Evolutionary conservation across 1,284 basidiomycete species (phyloP).

Genomic region (Apiotrichum domesticum): DNA sequence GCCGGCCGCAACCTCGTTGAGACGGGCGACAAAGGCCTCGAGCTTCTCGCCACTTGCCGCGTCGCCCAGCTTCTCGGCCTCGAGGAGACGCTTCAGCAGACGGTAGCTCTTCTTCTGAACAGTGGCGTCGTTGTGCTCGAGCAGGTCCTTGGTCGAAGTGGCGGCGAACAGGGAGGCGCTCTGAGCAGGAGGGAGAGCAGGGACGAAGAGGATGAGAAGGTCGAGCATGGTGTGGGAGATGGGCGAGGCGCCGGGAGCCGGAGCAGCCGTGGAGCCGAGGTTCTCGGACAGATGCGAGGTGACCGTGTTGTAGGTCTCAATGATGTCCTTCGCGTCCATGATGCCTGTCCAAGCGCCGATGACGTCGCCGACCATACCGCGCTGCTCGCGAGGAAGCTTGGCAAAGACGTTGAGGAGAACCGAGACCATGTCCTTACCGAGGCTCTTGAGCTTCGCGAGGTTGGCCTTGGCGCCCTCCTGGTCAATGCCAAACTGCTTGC

Average conservation of each 20-base stretch:
- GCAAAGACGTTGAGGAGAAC: conserved; percentile 97
- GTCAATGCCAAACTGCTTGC: conserved; percentile 52
- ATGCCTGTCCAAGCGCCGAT: conserved; percentile 81
- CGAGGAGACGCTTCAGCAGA: conserved; percentile 67
- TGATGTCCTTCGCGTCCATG: conserved; percentile 68
- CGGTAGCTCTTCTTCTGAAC: conserved; percentile 96
- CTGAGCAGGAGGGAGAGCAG: conserved; percentile 62
- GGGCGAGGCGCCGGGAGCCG: conserved; percentile 45
- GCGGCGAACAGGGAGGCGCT: conserved; percentile 59
- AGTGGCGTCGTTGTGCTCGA: conserved; percentile 65
- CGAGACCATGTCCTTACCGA: conserved; percentile 87
- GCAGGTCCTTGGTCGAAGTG: conserved; percentile 40
- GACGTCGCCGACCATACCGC: conserved; percentile 80
- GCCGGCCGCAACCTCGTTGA: conserved; percentile 56
- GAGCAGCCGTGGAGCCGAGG: conserved; percentile 48
- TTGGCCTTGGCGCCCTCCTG: conserved; percentile 63
- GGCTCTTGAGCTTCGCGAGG: conserved; percentile 64
- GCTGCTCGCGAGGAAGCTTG: conserved; percentile 67
- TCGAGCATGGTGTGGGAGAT: conserved; percentile 79
- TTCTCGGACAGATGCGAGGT: conserved; percentile 69
- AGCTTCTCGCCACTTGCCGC: conserved; percentile 51
- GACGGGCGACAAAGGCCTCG: conserved; percentile 54
- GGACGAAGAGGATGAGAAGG: conserved; percentile 77
- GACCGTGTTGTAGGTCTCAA: conserved; percentile 75
- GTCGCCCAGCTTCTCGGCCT: conserved; percentile 55